Percentiles rank a stretch among this genome's conserved stretches.
phyloP scores from a whole-genome alignment of 352 stramenopile genomes.

The Elongisporangium prolatum region DNA sequence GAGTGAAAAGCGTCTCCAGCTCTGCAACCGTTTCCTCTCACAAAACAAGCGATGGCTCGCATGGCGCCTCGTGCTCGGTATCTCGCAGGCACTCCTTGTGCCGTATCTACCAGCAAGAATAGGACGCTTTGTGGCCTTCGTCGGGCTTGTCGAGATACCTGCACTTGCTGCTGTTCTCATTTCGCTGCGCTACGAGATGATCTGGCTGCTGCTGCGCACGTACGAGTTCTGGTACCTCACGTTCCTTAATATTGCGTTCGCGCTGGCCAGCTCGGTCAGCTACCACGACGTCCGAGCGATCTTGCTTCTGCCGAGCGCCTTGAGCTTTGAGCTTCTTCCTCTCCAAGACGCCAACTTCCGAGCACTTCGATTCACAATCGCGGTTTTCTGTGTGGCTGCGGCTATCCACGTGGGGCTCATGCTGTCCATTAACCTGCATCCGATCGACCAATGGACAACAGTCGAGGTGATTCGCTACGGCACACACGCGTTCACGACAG shows the following conservation, averaged over 20 bases:
- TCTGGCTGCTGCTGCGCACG: conserved; percentile 6
- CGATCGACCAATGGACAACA: neutral
- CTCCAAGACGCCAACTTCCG: neutral
- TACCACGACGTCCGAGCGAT: neutral
- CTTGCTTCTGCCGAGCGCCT: neutral
- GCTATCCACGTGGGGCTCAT: neutral
- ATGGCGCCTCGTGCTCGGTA: neutral
- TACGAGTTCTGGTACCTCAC: conserved; percentile 26
- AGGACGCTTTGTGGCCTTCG: neutral
- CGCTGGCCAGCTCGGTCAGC: neutral
- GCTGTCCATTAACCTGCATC: neutral
- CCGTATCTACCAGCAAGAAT: neutral
- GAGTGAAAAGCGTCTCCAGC: neutral
- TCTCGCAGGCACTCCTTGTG: neutral
- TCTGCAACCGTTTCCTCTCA: neutral
- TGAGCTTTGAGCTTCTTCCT: neutral
- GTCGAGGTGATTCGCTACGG: neutral
- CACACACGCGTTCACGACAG: neutral
- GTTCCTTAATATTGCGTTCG: conserved; percentile 1
- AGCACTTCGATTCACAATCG: neutral
- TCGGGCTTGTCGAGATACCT: neutral
- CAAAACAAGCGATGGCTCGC: neutral
- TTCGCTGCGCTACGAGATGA: conserved; percentile 14
- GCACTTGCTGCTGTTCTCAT: neutral
- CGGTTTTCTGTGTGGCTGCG: neutral